Percentiles rank a stretch among this genome's conserved stretches.
Conservation (phyloP, 768 basidiomycete species). For the Russula sp. region DNA sequence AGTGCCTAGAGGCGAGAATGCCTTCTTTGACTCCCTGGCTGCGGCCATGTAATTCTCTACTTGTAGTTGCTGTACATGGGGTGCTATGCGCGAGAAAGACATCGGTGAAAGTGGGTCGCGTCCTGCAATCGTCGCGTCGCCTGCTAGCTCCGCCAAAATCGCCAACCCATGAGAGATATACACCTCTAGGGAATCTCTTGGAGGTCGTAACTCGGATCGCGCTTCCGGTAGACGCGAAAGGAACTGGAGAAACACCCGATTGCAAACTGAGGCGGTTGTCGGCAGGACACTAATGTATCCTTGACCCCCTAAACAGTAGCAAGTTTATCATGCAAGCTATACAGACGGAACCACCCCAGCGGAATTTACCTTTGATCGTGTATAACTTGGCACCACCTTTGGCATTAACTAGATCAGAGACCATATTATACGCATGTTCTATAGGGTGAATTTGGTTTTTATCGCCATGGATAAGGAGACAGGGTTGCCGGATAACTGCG, state of each 20-base stretch:
- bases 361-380: conserved; percentile 13
- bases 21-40: conserved; percentile 1
- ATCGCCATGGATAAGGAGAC: conserved; percentile 21
- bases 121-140: conserved; percentile 11
- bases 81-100: conserved; percentile 21
- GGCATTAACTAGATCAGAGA: conserved; percentile 14
- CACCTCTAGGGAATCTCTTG: conserved; percentile 1
- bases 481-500: conserved; percentile 18
- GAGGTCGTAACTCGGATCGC: conserved; percentile 11
- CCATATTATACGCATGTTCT: conserved; percentile 19
- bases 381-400: conserved; percentile 15
- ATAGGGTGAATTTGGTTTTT: conserved; percentile 22
- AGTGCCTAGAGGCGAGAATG: conserved; percentile 15
- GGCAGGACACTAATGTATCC: conserved; percentile 24
- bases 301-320: conserved; percentile 15
- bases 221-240: conserved; percentile 20
- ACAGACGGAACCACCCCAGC: background rate
- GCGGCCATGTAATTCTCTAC: conserved; percentile 17
- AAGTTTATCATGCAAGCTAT: background rate
- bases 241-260: conserved; percentile 25
- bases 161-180: conserved; percentile 8
- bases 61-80: conserved; percentile 13
- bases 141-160: conserved; percentile 8
- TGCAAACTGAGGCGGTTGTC: conserved; percentile 23
- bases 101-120: conserved; percentile 17